phyloP scores from a whole-genome alignment of 2,329 filamentous ascomycete species.

The Fusarium xylarioides region DNA sequence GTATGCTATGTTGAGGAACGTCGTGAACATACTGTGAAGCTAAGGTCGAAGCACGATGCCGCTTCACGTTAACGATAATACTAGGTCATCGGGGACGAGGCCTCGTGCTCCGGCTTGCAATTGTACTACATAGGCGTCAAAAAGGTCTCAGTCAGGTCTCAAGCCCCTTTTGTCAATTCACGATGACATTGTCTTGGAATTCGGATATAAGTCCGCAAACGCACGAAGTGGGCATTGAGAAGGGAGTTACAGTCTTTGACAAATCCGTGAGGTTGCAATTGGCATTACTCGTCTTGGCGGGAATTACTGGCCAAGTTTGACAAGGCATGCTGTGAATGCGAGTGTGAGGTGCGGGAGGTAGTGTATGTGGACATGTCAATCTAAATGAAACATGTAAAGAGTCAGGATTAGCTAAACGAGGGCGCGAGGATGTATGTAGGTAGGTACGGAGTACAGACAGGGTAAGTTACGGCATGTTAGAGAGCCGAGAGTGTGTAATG shows the following conservation, averaged over 20 bases:
- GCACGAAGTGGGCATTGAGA: not conserved
- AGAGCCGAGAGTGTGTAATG: conserved; percentile 7
- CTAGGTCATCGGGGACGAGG: not conserved
- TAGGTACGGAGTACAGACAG: not conserved
- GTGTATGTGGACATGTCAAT: conserved; percentile 27
- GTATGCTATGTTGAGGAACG: conserved; percentile 8
- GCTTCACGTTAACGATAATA: conserved; percentile 3
- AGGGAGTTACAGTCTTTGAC: not conserved
- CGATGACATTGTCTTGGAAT: conserved; percentile 6
- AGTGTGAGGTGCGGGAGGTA: conserved; percentile 5
- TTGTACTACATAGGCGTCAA: conserved; percentile 8
- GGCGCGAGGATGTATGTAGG: conserved; percentile 6
- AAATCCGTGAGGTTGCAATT: not conserved
- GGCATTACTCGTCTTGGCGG: not conserved
- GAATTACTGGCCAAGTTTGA: not conserved
- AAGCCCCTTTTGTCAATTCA: conserved; percentile 9
- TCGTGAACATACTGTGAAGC: conserved; percentile 2
- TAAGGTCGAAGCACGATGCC: not conserved
- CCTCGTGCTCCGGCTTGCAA: conserved; percentile 2
- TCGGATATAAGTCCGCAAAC: not conserved
- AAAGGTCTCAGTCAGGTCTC: conserved; percentile 18
- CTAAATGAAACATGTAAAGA: conserved; percentile 28
- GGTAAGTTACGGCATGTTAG: not conserved
- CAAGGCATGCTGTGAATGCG: conserved; percentile 1
- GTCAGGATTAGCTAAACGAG: not conserved